Conservation (phyloP, 164 flowering plant genomes). For the Vitis labrusca region DNA sequence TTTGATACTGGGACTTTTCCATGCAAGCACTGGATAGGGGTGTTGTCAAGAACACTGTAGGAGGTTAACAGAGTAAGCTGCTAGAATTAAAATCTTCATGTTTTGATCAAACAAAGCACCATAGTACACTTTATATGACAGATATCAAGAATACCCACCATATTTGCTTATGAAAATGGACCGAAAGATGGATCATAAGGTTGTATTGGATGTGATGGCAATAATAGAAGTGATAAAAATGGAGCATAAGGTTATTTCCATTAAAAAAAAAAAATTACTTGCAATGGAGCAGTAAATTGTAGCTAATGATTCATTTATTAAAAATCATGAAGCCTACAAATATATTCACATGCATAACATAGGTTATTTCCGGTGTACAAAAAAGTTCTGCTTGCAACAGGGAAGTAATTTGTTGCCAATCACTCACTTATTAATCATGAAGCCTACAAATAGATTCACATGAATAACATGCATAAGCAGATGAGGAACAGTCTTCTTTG, state of each 20-base stretch:
- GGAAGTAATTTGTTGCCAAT: too few species aligned
- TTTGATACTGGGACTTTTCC: constrained; percentile 71
- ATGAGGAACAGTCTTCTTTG: not conserved
- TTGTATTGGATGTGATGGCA: not conserved
- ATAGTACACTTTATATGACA: not conserved
- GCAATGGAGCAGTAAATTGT: not conserved
- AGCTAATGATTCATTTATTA: too few species aligned
- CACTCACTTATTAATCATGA: too few species aligned
- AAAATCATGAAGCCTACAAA: constrained; percentile 1
- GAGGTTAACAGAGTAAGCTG: constrained; percentile 11
- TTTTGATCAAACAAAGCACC: not conserved
- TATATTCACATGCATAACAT: not conserved
- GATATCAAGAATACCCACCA: not conserved
- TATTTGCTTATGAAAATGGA: not conserved
- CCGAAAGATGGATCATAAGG: not conserved
- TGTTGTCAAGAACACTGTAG: constrained; percentile 75
- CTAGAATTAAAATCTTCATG: not conserved
- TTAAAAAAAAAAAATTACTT: not conserved
- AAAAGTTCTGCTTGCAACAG: too few species aligned
- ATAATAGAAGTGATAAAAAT: not conserved
- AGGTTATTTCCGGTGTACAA: too few species aligned
- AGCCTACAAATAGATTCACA: not conserved
- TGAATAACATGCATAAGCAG: constrained; percentile 2
- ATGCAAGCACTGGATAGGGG: constrained; percentile 67
- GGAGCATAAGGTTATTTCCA: not conserved